Conservation (phyloP, 257 asterid genomes). For the Lycium barbarum region DNA sequence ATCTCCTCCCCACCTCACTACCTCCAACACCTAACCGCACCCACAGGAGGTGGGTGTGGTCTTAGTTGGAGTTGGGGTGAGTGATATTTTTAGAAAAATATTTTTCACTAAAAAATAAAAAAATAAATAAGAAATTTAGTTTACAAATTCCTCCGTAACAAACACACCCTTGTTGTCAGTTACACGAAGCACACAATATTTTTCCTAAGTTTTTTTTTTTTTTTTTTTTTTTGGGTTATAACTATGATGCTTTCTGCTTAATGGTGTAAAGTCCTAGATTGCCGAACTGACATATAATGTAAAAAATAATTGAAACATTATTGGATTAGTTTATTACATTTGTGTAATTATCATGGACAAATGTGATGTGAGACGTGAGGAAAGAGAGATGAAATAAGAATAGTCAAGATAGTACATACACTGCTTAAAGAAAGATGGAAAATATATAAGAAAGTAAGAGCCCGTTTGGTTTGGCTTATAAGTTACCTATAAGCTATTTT, state of each 20-base stretch:
- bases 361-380: background rate
- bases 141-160: no score
- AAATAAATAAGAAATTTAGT: no score
- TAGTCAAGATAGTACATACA: background rate
- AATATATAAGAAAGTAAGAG: background rate
- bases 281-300: background rate
- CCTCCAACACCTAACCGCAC: no score
- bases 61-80: no score
- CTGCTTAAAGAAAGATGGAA: background rate
- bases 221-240: background rate
- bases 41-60: no score
- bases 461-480: no score
- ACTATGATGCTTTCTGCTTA: background rate
- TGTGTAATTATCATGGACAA: background rate
- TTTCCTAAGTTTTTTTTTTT: background rate
- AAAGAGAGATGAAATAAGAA: background rate
- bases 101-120: no score
- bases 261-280: slow-evolving; percentile 22
- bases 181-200: no score
- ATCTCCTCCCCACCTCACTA: no score
- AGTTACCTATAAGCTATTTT: no score
- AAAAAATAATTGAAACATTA: background rate
- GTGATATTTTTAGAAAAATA: no score
- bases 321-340: background rate
- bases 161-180: no score